Percentiles rank a stretch among this genome's conserved stretches.
Evolutionary conservation across 495 filamentous ascomycete species (phyloP).

Genomic region (Hypoxylon trugodes): DNA sequence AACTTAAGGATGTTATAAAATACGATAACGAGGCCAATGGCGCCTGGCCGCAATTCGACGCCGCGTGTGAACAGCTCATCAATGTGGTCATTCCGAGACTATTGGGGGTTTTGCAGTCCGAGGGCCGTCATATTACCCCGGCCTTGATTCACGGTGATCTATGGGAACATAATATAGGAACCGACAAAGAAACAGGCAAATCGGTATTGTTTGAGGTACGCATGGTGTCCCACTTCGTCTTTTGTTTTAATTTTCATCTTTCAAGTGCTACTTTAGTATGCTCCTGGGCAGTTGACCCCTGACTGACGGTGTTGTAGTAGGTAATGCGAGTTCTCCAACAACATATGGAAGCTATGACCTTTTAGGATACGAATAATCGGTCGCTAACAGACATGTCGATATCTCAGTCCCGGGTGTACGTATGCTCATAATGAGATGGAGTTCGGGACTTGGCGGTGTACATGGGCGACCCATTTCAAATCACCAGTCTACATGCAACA

Average conservation of each 20-base stretch:
- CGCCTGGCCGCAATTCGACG: neutral
- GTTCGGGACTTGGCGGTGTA: neutral
- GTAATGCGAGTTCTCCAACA: no score
- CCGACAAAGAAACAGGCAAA: neutral
- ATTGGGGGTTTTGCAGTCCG: neutral
- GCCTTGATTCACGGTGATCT: neutral
- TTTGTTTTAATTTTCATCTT: no score
- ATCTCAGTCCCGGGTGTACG: neutral
- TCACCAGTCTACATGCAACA: neutral
- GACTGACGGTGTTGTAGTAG: no score
- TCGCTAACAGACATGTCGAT: no score
- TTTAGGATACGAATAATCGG: no score
- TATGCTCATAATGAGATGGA: neutral
- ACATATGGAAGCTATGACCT: no score
- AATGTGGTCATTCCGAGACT: neutral
- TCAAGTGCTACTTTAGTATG: no score
- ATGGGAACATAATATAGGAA: neutral
- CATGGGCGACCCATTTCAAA: neutral
- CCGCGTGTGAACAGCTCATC: neutral
- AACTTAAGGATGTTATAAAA: neutral
- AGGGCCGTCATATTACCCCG: neutral
- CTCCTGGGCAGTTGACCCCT: no score
- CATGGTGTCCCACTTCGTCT: no score
- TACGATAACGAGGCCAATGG: neutral
- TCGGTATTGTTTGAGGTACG: neutral